These are phyloP conservation scores for Vanderwaltozyma yarrowii DNA, from an alignment of 805 yeast species.

Conservation along the genomic window DNA sequence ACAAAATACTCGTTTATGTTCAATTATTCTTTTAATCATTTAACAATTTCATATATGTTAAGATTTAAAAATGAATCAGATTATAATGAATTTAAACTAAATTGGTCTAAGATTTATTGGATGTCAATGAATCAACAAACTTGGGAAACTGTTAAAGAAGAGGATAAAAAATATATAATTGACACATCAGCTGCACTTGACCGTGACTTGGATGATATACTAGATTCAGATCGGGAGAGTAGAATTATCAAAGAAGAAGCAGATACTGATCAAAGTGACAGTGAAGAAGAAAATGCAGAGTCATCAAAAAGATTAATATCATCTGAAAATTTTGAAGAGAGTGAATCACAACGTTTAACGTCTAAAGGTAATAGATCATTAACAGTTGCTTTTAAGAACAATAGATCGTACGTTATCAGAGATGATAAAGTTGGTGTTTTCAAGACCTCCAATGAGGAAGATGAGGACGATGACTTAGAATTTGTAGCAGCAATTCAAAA, in stretches of 20 bases:
- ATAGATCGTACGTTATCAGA: slow-evolving; percentile 69
- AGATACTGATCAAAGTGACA: slow-evolving; percentile 29
- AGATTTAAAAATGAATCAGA: slow-evolving; percentile 36
- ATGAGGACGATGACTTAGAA: slow-evolving; percentile 37
- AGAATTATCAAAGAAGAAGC: slow-evolving; percentile 16
- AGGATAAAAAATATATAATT: slow-evolving; percentile 46
- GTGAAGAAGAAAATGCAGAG: slow-evolving; percentile 30
- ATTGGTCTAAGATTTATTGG: slow-evolving; percentile 47
- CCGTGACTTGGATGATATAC: slow-evolving; percentile 28
- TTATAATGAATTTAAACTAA: slow-evolving; percentile 43
- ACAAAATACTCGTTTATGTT: slow-evolving; percentile 48
- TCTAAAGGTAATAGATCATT: slow-evolving; percentile 46
- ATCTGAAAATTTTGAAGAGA: slow-evolving; percentile 13
- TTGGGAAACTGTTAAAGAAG: slow-evolving; percentile 36
- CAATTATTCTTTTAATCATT: slow-evolving; percentile 37
- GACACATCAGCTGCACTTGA: slow-evolving; percentile 39
- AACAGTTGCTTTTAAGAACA: slow-evolving; percentile 59
- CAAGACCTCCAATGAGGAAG: slow-evolving; percentile 33
- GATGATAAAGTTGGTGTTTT: slow-evolving; percentile 77
- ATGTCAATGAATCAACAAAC: slow-evolving; percentile 42
- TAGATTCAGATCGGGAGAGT: slow-evolving; percentile 24
- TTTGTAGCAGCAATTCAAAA: slow-evolving; percentile 61
- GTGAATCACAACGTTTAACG: slow-evolving; percentile 6
- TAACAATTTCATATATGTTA: slow-evolving; percentile 52
- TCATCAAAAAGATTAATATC: slow-evolving; percentile 14